A percentile compares a stretch with the other conserved stretches of the same genome.
Evolutionary conservation across 768 basidiomycete species (phyloP).

Genomic region (Amanita fuliginea): DNA sequence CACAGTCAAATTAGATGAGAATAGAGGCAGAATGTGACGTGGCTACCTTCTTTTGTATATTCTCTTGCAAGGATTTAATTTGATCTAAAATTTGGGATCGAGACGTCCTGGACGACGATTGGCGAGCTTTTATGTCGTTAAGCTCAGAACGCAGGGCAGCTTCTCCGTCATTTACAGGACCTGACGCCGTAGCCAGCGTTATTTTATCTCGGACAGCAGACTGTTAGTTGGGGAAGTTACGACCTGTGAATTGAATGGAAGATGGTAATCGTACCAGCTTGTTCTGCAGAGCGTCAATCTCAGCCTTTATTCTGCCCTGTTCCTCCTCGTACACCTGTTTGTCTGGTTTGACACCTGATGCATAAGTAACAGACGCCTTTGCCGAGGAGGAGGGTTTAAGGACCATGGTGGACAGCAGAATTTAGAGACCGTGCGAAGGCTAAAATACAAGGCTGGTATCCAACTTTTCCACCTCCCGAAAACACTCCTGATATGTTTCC

Average conservation of each 20-base stretch:
- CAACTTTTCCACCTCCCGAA: constrained; percentile 74
- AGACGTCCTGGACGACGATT: constrained; percentile 64
- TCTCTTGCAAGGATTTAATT: constrained; percentile 69
- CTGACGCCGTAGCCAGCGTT: constrained; percentile 43
- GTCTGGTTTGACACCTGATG: constrained; percentile 64
- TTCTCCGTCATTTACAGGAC: constrained; percentile 61
- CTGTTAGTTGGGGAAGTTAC: constrained; percentile 28
- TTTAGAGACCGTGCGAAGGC: constrained; percentile 7
- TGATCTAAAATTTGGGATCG: constrained; percentile 68
- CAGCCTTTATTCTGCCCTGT: constrained; percentile 69
- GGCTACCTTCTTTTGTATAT: constrained; percentile 68
- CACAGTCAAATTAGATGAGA: constrained; percentile 1
- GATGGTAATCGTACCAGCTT: constrained; percentile 54
- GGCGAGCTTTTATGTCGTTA: constrained; percentile 66
- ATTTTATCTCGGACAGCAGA: constrained; percentile 69
- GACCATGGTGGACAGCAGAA: constrained; percentile 18
- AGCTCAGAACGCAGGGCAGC: constrained; percentile 69
- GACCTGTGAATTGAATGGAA: constrained; percentile 4
- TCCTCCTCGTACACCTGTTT: constrained; percentile 77
- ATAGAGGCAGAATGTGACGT: background rate
- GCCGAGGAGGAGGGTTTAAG: constrained; percentile 40
- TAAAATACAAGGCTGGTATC: constrained; percentile 63
- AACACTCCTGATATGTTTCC: constrained; percentile 80
- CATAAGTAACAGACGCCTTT: constrained; percentile 32
- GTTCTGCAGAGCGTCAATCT: constrained; percentile 74